Base-by-base conservation (phyloP, 768 basidiomycete genomes). In the Tylopilus subfusipes region DNA sequence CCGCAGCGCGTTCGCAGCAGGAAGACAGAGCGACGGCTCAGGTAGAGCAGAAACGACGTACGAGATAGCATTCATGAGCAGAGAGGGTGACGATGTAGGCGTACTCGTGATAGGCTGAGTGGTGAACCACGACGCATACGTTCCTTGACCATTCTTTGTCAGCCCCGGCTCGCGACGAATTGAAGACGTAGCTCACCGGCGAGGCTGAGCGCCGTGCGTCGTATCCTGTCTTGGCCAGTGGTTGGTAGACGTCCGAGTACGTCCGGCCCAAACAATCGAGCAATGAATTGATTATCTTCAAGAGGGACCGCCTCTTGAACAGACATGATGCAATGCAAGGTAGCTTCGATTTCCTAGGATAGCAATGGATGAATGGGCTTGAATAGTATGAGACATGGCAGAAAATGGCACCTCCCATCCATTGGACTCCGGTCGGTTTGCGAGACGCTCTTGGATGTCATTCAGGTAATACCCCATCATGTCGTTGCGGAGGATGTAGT, bases 281-380 rank as follows among this genome's bases (percentile, higher is more conserved):
- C 68, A 4, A 93, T 74, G 45, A 84, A 78, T 0, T 72, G 65
- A 48, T 79, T 79, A 50, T 79, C 76, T 36, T 81, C 79, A 2
- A 83, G 59, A 3, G 84, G 85, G 25, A 95, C 77, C 1, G 93
- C 92, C 75, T 98, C 95, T 63, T 95, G 90, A 10, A 93, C 78
- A 7, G 87, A 87, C 74, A 86, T 85, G 36, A 96, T 78, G 63
- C 90, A 94, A 64, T 95, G 90, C 8, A 98, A 68, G 0, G 86
- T 86, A 2, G 89, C 89, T 71, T 98, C 95, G 36, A 93, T 80
- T 55, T 90, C 86, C 91, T 96, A 58, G 49, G 39, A 27, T 12
- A 65, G 61, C n/a, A 9, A 18, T 5, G 9, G 27, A 42, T 47
- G 11, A 27, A 54, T 48, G 16, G 18, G 6, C 16, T 27, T 25